phyloP scores from a whole-genome alignment of 192 early-diverging fungal species.

The Coemansia umbellata region DNA sequence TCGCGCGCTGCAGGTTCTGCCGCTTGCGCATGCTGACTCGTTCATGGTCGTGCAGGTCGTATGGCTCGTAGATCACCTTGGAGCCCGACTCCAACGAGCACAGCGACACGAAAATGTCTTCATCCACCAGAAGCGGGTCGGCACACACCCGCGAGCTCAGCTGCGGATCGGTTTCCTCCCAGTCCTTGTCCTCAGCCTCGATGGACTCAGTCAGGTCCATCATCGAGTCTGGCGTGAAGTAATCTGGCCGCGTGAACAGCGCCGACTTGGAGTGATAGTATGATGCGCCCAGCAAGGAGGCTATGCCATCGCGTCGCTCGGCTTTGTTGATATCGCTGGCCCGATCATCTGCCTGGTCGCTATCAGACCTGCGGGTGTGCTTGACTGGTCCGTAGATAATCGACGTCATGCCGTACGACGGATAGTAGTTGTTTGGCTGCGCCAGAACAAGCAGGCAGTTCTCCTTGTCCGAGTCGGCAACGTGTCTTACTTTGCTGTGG shows the following conservation, averaged over 20 bases:
- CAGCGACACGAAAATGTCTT: conserved; percentile 34
- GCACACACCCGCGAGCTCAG: conserved; percentile 35
- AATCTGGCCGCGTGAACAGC: conserved; percentile 30
- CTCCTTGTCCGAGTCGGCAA: conserved; percentile 45
- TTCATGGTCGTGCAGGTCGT: conserved; percentile 28
- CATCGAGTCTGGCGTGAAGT: conserved; percentile 27
- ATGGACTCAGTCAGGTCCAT: conserved; percentile 7
- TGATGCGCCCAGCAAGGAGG: conserved; percentile 20
- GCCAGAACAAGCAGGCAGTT: conserved; percentile 34
- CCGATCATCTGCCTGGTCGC: conserved; percentile 1
- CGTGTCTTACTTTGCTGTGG: conserved; percentile 24
- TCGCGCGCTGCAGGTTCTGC: conserved; percentile 10
- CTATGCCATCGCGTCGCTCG: neutral
- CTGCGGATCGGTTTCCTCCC: conserved; percentile 32
- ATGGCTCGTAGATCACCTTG: conserved; percentile 28
- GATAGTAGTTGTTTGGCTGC: conserved; percentile 36
- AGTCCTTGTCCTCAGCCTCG: conserved; percentile 17
- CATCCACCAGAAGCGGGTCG: conserved; percentile 33
- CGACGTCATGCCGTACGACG: conserved; percentile 42
- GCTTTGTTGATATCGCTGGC: neutral
- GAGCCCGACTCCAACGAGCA: conserved; percentile 24
- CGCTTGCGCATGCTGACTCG: conserved; percentile 10
- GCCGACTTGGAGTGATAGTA: conserved; percentile 39
- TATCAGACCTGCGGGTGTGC: neutral
- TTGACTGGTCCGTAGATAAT: conserved; percentile 30